These are phyloP conservation scores for Gautieria morchelliformis DNA, from an alignment of 768 basidiomycete species.

Conservation along the genomic window DNA sequence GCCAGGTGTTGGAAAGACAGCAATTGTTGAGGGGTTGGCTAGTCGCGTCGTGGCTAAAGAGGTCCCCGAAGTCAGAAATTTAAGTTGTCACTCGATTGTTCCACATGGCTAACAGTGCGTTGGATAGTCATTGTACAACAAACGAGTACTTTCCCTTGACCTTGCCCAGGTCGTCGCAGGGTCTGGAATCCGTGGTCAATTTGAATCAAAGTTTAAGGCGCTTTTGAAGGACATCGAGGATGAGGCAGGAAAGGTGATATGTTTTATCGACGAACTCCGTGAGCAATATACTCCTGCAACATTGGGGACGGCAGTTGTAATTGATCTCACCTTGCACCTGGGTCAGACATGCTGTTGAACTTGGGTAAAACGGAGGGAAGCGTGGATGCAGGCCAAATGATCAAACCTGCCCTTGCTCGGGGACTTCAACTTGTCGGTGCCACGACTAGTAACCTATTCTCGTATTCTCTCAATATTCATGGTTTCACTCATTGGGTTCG, in stretches of 20 bases:
- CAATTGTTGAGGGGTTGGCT: constrained; percentile 84
- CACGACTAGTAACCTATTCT: constrained; percentile 58
- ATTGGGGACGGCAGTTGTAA: background rate
- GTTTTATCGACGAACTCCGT: constrained; percentile 94
- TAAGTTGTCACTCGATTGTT: background rate
- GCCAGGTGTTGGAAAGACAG: constrained; percentile 89
- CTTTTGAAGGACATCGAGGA: constrained; percentile 86
- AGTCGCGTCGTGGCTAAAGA: constrained; percentile 80
- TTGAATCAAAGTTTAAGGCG: constrained; percentile 90
- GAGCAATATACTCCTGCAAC: constrained; percentile 23
- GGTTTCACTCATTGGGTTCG: too few species aligned
- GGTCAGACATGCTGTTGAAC: constrained; percentile 47
- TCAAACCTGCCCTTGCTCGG: constrained; percentile 81
- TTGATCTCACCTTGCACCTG: too few species aligned
- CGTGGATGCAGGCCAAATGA: constrained; percentile 89
- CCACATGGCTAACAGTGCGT: background rate
- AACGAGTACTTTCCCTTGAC: constrained; percentile 83
- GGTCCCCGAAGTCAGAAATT: constrained; percentile 69
- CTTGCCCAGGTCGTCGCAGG: constrained; percentile 79
- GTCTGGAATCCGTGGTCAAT: constrained; percentile 85
- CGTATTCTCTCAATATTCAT: constrained; percentile 15
- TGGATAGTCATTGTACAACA: constrained; percentile 67
- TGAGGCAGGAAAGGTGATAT: constrained; percentile 75
- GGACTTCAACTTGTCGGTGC: constrained; percentile 86
- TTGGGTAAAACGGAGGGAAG: constrained; percentile 88